Evolutionary conservation across 805 yeast species (phyloP), one percentile per base, ranked within the genome.

Genomic region (Saccharomycopsis sp.): DNA sequence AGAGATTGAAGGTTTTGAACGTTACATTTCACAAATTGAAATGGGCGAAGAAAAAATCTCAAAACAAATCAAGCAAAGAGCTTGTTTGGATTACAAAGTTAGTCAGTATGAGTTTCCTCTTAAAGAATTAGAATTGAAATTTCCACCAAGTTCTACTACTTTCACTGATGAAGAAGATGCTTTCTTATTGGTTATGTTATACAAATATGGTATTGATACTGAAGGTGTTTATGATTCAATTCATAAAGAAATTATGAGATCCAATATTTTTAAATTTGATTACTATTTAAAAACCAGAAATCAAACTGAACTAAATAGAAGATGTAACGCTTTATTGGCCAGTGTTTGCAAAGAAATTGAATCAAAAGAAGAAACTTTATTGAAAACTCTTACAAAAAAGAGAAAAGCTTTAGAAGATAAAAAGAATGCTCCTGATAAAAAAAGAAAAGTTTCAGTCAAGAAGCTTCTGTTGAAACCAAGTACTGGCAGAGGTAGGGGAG

Each of bases 91-190:
- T 52, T 66, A 80, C 46, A 88, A 89, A 57, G 61, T 92, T 23
- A 70, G 81, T 18, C 68, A 70, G 47, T 84, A 78, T 58, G 62
- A 64, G 30, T 77, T 76, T 47, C 98, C 98, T 10, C 62, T 89
- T 48, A 83, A 80, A 56, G 94, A 89, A 50, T 63, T 89, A 49
- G 67, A 60, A 15, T 67, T 89, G 43, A 74, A 75, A 48, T 72
- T 69, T 47, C 94, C 94, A 3, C 86, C 92, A 5, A 71, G 76
- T 2, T 70, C 81, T 2, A 75, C 79, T 52, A 71, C 80, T 2
- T 92, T 76, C 59, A 74, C 84, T 23, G 94, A 84, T 37, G 95
- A 83, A 46, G 96, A 92, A 56, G 98, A 92, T 59, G 67, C 96
- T 51, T 92, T 83, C 58, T 61, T 92, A 50, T 62, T 92, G 43